phyloP scores from a whole-genome alignment of 2,329 filamentous ascomycete species.

The Trichophyton equinum region DNA sequence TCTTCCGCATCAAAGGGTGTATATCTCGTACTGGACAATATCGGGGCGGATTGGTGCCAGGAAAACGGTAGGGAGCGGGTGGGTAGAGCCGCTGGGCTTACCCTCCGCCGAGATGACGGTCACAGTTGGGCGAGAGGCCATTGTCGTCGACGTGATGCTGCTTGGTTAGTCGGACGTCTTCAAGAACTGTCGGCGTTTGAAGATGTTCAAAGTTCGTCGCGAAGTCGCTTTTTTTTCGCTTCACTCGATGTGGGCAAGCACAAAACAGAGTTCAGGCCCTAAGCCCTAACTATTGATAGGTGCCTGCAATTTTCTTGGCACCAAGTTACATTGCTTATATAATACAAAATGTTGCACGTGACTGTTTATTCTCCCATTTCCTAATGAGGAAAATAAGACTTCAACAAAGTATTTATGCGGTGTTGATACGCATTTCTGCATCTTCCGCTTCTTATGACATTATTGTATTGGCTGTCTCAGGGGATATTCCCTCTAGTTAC shows the following conservation, averaged over 20 bases:
- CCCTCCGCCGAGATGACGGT: conserved; percentile 95
- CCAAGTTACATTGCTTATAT: neutral
- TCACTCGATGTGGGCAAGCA: conserved; percentile 19
- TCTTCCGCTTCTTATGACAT: too few species aligned
- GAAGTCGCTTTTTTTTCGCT: conserved; percentile 29
- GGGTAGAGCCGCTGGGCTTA: conserved; percentile 74
- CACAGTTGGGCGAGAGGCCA: conserved; percentile 95
- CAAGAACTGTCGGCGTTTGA: neutral
- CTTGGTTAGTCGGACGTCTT: conserved; percentile 9
- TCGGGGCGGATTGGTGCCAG: conserved; percentile 92
- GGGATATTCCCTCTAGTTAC: too few species aligned
- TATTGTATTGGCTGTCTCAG: too few species aligned
- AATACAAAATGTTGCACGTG: neutral
- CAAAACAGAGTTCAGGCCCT: conserved; percentile 22
- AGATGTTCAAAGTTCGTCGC: neutral
- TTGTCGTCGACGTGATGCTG: conserved; percentile 42
- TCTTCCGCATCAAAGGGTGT: neutral
- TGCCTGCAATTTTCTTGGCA: neutral
- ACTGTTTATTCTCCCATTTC: neutral
- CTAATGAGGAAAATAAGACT: neutral
- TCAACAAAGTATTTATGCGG: too few species aligned
- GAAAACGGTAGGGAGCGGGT: conserved; percentile 95
- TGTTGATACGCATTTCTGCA: too few species aligned
- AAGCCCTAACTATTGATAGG: conserved; percentile 24
- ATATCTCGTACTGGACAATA: conserved; percentile 74